A percentile compares a stretch with the other conserved stretches of the same genome.
Evolutionary conservation across 2,329 filamentous ascomycete species (phyloP).

Genomic region (Ophiostoma ips): DNA sequence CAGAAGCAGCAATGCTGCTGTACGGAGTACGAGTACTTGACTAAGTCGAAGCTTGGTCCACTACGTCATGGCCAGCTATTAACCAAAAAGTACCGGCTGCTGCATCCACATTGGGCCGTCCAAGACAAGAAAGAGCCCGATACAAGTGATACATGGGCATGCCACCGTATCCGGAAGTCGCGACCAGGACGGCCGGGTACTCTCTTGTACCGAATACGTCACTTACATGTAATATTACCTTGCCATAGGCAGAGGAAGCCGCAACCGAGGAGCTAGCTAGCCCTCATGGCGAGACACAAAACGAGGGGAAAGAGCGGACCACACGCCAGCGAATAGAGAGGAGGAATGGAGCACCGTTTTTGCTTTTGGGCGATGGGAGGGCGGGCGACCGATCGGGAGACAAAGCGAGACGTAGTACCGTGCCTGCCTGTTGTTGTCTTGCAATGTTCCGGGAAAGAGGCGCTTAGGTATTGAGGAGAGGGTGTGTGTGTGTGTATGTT

Average conservation of each 20-base stretch:
- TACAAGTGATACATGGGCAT: neutral
- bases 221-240: neutral
- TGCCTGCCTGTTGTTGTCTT: too few relatives aligned
- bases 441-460: too few relatives aligned
- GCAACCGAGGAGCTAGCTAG: neutral
- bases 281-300: neutral
- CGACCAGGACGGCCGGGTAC: neutral
- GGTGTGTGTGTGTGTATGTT: neutral
- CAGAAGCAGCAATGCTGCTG: too few relatives aligned
- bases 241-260: neutral
- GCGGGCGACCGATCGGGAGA: neutral
- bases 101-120: neutral
- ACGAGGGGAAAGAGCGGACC: neutral
- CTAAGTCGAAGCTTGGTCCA: too few relatives aligned
- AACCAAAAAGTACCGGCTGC: neutral
- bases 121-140: neutral
- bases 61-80: neutral
- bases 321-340: slow-evolving; percentile 4
- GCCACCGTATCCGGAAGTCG: neutral
- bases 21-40: too few relatives aligned
- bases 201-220: neutral
- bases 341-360: slow-evolving; percentile 3
- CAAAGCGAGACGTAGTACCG: slow-evolving; percentile 4
- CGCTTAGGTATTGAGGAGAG: too few relatives aligned
- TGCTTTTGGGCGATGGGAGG: slow-evolving; percentile 1